Evolutionary conservation across 176 grass and related monocot species (phyloP).

Genomic region (Cymbopogon citratus): DNA sequence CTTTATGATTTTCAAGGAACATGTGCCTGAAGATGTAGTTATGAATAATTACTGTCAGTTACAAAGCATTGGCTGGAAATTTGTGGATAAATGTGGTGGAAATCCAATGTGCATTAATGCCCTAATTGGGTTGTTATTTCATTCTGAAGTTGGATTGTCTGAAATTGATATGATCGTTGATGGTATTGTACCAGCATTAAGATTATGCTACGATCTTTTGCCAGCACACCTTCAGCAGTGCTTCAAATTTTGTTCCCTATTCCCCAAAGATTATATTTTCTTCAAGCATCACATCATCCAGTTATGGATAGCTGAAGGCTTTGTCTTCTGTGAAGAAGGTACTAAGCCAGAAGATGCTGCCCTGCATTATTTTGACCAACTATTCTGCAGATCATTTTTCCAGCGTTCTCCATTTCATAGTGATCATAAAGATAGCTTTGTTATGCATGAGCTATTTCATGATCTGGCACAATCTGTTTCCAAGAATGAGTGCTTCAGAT

Average conservation of each 20-base stretch:
- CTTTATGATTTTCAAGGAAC: background rate
- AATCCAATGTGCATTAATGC: background rate
- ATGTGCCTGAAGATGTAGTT: background rate
- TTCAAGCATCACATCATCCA: background rate
- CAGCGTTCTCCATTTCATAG: background rate
- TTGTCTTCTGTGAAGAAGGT: background rate
- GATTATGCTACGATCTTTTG: conserved; percentile 1
- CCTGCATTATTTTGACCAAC: background rate
- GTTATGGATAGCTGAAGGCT: background rate
- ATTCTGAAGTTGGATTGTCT: background rate
- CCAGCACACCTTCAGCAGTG: background rate
- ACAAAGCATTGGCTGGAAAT: background rate
- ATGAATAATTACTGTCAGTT: background rate
- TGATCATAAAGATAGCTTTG: background rate
- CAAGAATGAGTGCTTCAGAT: background rate
- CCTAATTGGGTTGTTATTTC: background rate
- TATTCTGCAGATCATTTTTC: conserved; percentile 11
- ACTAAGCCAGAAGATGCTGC: background rate
- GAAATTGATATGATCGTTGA: background rate
- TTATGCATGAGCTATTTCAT: conserved; percentile 15
- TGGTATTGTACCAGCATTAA: background rate
- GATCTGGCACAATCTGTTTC: conserved; percentile 6
- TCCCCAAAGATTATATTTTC: background rate
- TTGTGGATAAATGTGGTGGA: conserved; percentile 1
- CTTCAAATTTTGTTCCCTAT: conserved; percentile 20